Evolutionary conservation across 2,329 filamentous ascomycete genomes (phyloP).

Genomic region (Ambrosiella xylebori): DNA sequence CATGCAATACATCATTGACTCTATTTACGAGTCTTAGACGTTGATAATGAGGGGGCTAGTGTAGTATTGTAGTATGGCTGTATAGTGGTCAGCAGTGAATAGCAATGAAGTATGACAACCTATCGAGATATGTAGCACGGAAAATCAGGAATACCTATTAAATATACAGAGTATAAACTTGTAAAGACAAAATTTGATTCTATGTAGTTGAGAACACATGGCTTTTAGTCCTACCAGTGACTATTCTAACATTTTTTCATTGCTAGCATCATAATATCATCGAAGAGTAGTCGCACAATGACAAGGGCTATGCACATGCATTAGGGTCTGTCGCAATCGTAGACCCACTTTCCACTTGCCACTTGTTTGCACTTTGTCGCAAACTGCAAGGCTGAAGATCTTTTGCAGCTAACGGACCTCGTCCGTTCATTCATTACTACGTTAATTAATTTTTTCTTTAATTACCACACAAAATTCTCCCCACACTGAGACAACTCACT

Average conservation of each 20-base stretch:
- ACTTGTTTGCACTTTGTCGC: neutral
- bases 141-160: too few relatives aligned
- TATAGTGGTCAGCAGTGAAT: neutral
- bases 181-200: too few relatives aligned
- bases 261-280: neutral
- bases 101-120: neutral
- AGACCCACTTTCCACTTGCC: neutral
- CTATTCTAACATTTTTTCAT: too few relatives aligned
- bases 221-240: too few relatives aligned
- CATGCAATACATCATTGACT: slow-evolving; percentile 22
- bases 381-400: neutral
- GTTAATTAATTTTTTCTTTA: neutral
- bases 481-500: neutral
- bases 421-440: neutral
- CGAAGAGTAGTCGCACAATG: neutral
- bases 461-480: too few relatives aligned
- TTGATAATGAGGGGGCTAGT: neutral
- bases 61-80: neutral
- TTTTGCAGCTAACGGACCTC: neutral
- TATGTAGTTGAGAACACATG: too few relatives aligned
- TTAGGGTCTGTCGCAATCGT: neutral
- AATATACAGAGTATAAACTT: too few relatives aligned
- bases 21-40: slow-evolving; percentile 11
- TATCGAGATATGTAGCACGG: too few relatives aligned
- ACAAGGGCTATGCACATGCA: neutral